These are phyloP conservation scores for Fusarium marasasianum DNA, from an alignment of 2,329 filamentous ascomycete genomes.

Conservation along the genomic window DNA sequence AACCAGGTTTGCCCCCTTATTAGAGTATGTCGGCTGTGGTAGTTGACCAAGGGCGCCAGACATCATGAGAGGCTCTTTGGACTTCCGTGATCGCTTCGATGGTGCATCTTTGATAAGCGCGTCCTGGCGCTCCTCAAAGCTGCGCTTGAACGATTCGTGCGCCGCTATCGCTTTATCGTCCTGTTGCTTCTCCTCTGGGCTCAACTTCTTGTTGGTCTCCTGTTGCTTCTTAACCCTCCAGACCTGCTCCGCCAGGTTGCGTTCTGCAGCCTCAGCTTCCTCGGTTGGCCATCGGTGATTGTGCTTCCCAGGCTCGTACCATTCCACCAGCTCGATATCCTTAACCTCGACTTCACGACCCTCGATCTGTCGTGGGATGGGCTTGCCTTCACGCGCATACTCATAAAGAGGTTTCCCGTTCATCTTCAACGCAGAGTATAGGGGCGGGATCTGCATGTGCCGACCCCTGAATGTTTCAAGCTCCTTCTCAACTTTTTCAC, in stretches of 20 bases:
- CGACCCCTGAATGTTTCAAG: constrained; percentile 80
- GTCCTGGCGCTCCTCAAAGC: constrained; percentile 67
- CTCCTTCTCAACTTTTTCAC: constrained; percentile 78
- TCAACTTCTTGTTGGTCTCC: constrained; percentile 59
- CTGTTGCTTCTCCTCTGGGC: constrained; percentile 63
- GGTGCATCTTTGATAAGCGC: constrained; percentile 63
- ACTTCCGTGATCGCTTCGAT: constrained; percentile 45
- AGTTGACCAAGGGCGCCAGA: constrained; percentile 65
- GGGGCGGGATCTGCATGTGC: constrained; percentile 88
- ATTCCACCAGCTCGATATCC: constrained; percentile 84
- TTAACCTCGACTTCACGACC: constrained; percentile 80
- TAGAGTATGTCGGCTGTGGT: constrained; percentile 54
- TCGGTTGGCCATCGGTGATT: constrained; percentile 80
- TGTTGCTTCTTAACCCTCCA: constrained; percentile 70
- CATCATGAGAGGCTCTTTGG: constrained; percentile 59
- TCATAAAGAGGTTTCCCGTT: constrained; percentile 96
- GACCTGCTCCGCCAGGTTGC: constrained; percentile 77
- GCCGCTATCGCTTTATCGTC: constrained; percentile 65
- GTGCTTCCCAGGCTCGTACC: constrained; percentile 84
- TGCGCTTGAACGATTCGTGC: constrained; percentile 66
- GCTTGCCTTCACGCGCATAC: constrained; percentile 89
- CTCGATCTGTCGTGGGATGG: constrained; percentile 85
- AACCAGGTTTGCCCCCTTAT: constrained; percentile 63
- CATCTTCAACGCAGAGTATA: constrained; percentile 93
- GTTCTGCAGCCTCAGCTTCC: constrained; percentile 80